A percentile compares a stretch with the other conserved stretches of the same genome.
Evolutionary conservation across 441 rosid species (phyloP).

Genomic region (Dalechampia spathulata): DNA sequence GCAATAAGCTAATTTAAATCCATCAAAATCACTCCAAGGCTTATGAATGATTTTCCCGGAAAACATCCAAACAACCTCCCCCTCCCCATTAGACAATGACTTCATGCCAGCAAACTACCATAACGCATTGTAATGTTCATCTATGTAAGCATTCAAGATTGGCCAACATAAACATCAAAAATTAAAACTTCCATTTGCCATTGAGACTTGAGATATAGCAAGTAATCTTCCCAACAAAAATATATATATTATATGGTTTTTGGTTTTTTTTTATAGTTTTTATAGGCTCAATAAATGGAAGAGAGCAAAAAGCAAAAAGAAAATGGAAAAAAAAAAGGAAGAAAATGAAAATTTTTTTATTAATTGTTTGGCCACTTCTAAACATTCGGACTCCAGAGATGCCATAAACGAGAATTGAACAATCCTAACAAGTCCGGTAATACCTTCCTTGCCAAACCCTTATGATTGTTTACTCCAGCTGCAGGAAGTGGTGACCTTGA

Average conservation of each 20-base stretch:
- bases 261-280: background rate
- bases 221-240: background rate
- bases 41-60: background rate
- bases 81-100: slow-evolving; percentile 10
- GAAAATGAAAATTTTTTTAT: background rate
- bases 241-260: no score
- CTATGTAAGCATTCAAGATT: background rate
- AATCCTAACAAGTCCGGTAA: slow-evolving; percentile 88
- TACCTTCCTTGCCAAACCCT: slow-evolving; percentile 83
- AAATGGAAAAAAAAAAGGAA: background rate
- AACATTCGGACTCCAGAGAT: slow-evolving; percentile 83
- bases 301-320: background rate
- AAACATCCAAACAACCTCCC: background rate
- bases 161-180: background rate
- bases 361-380: slow-evolving; percentile 18
- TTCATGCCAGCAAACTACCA: background rate
- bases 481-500: slow-evolving; percentile 10
- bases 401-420: slow-evolving; percentile 76
- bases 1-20: slow-evolving; percentile 7
- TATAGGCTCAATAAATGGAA: background rate
- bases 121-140: background rate
- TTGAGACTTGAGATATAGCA: background rate
- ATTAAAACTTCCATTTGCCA: background rate
- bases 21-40: slow-evolving; percentile 8
- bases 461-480: slow-evolving; percentile 20